Evolutionary conservation across 2,329 filamentous ascomycete genomes (phyloP), one percentile per base, ranked within the genome.

Genomic region (Cercospora berteroae): DNA sequence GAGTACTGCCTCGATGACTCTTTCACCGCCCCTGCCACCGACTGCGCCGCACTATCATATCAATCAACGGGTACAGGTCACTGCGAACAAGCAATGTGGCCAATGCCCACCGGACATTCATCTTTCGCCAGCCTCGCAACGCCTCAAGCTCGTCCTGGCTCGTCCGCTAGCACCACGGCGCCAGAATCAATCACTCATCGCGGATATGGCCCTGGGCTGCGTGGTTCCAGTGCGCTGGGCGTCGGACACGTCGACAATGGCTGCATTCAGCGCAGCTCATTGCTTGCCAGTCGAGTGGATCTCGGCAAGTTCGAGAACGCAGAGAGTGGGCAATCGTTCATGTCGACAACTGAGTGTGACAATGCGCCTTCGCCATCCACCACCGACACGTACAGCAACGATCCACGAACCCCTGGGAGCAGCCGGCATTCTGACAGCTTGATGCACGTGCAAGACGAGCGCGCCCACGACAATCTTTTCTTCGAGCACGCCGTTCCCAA

Each of bases 391-490:
- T 50, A 67, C 36, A 67, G 65, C 63, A 67, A 66, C 33, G 67
- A 66, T 48, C 71, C 72, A 50, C 44, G 42, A 9, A 74, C 72
- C n/a, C 72, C 73, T 10, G 29, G 67, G 9, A 68, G 61, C 50
- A 56, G 67, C 31, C 33, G 36, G 29, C 57, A 27, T 7, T 25
- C 20, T 50, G 63, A 44, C 27, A n/a, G 33, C n/a, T 23, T 27
- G 6, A n/a, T 33, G 4, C 36, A 12, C 31, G 5, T 39, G 7
- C 29, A 63, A 7, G 20, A 29, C 2, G 33, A 29, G 7, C 48
- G 48, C 13, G 20, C 12, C 3, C 29, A 57, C 48, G 61, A 44
- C 25, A 18, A 5, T 13, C 18, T 39, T 16, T 25, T 13, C 27
- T 20, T 50, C 25, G 36, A 50, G 16, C 42, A 44, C 7, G 59